Evolutionary conservation across 768 basidiomycete species (phyloP), one percentile per base, ranked within the genome.

Genomic region (Rhizopogon salebrosus): DNA sequence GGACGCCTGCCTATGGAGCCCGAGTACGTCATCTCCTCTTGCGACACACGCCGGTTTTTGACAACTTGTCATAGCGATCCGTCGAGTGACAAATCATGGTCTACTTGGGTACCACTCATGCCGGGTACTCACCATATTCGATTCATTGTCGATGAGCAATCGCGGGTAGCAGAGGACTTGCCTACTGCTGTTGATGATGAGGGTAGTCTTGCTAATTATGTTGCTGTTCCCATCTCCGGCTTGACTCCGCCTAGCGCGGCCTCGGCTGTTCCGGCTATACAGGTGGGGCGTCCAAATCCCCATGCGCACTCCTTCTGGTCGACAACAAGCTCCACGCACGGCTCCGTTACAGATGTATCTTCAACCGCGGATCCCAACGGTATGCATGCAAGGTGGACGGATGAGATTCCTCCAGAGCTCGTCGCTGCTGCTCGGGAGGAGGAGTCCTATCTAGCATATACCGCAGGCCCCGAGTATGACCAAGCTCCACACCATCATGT

Each of bases 91-190:
- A 61, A 64, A 54, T 65, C 66, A 5, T 77, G 71, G 64, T 67
- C 63, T 35, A 62, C 71, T 4, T 65, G 64, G 60, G 71, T 85
- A 24, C 62, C 74, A 4, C 80, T 98, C 0, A 81, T 83, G 9
- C 92, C 93, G 0, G 95, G 95, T 14, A 93, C 93, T 0, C 93
- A 98, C 64, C 90, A 94, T 58, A 79, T 98, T 65, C 91, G 94
- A 53, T 98, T 97, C 76, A 82, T 98, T 58, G 90, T 98, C 55
- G 95, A 98, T 66, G 90, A 88, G 42, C 80, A 84, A 41, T 92
- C 87, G 84, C 82, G 87, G 55, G 82, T 88, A 6, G 81, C 87
- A 2, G 79, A 86, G 57, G 83, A 89, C 57, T 77, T 85, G n/a
- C 88, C 90, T 6, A 85, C 88, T 23, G 92, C 92, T 1, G 92